phyloP scores from a whole-genome alignment of 163 green algal species.

The Scenedesmus sp. region DNA sequence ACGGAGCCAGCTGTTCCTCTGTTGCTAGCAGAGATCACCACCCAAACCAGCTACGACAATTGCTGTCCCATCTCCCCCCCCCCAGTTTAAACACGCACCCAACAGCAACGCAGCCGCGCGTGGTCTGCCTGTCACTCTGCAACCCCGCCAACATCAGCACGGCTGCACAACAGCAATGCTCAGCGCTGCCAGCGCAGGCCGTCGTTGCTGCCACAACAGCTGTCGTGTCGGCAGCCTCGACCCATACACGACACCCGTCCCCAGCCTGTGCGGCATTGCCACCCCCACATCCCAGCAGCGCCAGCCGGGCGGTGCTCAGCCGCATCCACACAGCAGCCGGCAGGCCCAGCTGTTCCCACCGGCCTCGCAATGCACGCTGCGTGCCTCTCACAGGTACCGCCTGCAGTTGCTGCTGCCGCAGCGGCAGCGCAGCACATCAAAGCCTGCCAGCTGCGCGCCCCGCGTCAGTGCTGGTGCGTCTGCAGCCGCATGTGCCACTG shows the following conservation, averaged over 20 bases:
- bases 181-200: no score
- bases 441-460: neutral
- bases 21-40: no score
- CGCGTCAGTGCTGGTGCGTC: neutral
- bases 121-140: neutral
- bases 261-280: no score
- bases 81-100: no score
- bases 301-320: no score
- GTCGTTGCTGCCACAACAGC: neutral
- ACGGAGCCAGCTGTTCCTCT: no score
- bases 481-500: neutral
- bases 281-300: neutral
- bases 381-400: neutral
- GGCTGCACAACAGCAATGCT: neutral
- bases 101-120: neutral
- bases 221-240: no score
- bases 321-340: no score
- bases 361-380: no score
- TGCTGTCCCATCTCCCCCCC: no score
- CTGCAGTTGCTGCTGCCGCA: constrained; percentile 3
- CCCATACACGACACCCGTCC: neutral
- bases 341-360: no score
- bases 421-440: neutral
- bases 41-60: no score
- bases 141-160: neutral